Evolutionary conservation across 176 grass and related monocot genomes (phyloP).

Genomic region (Aegilops bicornis): DNA sequence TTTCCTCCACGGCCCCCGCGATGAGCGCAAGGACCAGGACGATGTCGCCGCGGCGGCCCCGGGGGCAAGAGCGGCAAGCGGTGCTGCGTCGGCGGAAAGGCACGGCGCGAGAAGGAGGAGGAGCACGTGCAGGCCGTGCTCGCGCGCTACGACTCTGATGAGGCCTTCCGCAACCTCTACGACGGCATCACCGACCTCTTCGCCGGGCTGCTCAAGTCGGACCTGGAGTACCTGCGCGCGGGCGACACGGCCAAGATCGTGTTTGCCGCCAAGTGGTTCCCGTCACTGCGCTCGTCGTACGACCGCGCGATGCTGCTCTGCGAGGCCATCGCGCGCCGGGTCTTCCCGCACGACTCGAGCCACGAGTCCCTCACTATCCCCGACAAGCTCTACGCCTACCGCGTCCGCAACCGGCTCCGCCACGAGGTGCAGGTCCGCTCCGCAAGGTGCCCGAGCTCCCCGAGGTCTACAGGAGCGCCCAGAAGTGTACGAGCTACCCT

Average conservation of each 20-base stretch:
- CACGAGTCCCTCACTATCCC: slow-evolving; percentile 29
- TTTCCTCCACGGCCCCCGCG: too few species aligned
- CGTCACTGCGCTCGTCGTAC: slow-evolving; percentile 36
- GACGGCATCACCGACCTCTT: too few species aligned
- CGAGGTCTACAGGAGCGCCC: slow-evolving; percentile 55
- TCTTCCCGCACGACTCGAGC: slow-evolving; percentile 43
- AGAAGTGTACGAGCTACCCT: too few species aligned
- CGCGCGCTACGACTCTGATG: too few species aligned
- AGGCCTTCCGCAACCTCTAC: too few species aligned
- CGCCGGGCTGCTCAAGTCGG: too few species aligned
- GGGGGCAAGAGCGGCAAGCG: too few species aligned
- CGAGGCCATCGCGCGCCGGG: slow-evolving; percentile 53
- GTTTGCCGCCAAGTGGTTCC: slow-evolving; percentile 74
- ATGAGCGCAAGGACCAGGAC: too few species aligned
- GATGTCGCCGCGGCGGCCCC: too few species aligned
- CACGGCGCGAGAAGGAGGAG: too few species aligned
- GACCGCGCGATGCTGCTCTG: slow-evolving; percentile 51
- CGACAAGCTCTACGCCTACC: slow-evolving; percentile 57
- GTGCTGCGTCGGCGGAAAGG: too few species aligned
- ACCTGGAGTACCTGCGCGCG: background rate
- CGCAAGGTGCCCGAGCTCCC: slow-evolving; percentile 39
- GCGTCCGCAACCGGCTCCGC: slow-evolving; percentile 39
- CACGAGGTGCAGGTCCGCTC: slow-evolving; percentile 40
- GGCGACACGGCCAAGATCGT: slow-evolving; percentile 20
- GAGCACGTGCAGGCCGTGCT: too few species aligned